Evolutionary conservation across 2,329 filamentous ascomycete species (phyloP).

Genomic region (Claviceps maximensis): DNA sequence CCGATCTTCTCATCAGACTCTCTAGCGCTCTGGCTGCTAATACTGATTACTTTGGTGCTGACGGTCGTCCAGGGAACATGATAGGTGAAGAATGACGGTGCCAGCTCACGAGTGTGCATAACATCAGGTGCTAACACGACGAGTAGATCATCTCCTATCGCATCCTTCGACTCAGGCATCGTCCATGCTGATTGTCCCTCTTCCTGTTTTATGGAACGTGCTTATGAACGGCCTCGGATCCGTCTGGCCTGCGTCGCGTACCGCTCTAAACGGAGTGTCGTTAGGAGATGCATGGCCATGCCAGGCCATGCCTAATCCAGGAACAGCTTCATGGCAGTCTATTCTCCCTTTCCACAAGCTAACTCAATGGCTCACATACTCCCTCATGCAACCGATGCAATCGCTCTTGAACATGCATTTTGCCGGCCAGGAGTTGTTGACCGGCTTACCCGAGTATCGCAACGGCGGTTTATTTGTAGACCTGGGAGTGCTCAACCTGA

Average conservation of each 20-base stretch:
- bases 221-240: slow-evolving; percentile 75
- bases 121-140: slow-evolving; percentile 18
- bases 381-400: slow-evolving; percentile 82
- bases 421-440: slow-evolving; percentile 67
- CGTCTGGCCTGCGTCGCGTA: slow-evolving; percentile 83
- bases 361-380: slow-evolving; percentile 90
- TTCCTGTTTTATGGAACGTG: slow-evolving; percentile 82
- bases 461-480: slow-evolving; percentile 84
- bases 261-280: slow-evolving; percentile 71
- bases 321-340: slow-evolving; percentile 50
- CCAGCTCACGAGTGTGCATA: not conserved
- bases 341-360: slow-evolving; percentile 90
- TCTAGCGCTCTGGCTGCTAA: slow-evolving; percentile 62
- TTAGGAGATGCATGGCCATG: slow-evolving; percentile 94
- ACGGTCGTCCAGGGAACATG: slow-evolving; percentile 85
- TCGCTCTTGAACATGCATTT: slow-evolving; percentile 70
- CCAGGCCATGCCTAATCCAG: slow-evolving; percentile 56
- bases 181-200: slow-evolving; percentile 71
- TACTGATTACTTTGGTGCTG: slow-evolving; percentile 68
- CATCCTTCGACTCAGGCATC: slow-evolving; percentile 83
- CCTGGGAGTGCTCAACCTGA: slow-evolving; percentile 67
- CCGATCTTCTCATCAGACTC: slow-evolving; percentile 64
- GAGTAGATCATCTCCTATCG: slow-evolving; percentile 67
- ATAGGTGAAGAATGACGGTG: slow-evolving; percentile 50
- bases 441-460: slow-evolving; percentile 80